These are phyloP conservation scores for Micractinium sp. DNA, from an alignment of 139 green algal genomes.

Conservation along the genomic window DNA sequence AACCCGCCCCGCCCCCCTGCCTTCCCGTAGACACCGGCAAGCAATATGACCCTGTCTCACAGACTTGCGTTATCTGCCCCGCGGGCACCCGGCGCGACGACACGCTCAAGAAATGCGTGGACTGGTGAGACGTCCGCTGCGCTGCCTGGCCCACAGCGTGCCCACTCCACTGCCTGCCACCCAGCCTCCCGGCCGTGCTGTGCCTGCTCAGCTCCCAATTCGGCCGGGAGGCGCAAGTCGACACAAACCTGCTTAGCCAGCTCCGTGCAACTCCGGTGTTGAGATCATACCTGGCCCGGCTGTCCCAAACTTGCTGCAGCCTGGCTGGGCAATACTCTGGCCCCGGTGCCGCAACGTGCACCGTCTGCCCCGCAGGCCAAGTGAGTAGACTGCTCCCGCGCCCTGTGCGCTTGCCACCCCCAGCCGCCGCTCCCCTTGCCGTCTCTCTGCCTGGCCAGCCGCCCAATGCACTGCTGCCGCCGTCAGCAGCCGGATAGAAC, in stretches of 20 bases:
- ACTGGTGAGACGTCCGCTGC: not conserved
- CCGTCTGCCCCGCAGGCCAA: not conserved
- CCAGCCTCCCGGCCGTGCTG: too few species aligned
- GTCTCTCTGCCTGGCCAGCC: too few species aligned
- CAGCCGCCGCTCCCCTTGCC: too few species aligned
- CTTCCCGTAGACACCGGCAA: not conserved
- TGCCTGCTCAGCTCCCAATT: too few species aligned
- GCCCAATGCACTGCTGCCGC: too few species aligned
- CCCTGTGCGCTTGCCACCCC: not conserved
- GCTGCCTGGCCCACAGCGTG: not conserved
- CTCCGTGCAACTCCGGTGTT: not conserved
- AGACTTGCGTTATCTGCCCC: not conserved
- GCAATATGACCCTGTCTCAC: not conserved
- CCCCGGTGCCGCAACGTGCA: not conserved
- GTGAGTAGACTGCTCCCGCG: not conserved
- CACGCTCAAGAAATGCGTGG: not conserved
- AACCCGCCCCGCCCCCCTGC: too few species aligned
- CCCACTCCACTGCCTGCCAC: too few species aligned
- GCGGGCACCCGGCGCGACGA: not conserved
- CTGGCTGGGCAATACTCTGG: not conserved
- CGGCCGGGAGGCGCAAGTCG: too few species aligned
- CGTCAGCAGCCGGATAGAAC: too few species aligned
- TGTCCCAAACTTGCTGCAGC: not conserved
- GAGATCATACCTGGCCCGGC: not conserved
- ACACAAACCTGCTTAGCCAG: not conserved